phyloP scores from a whole-genome alignment of 495 filamentous ascomycete species.

The Amorphotheca resinae region DNA sequence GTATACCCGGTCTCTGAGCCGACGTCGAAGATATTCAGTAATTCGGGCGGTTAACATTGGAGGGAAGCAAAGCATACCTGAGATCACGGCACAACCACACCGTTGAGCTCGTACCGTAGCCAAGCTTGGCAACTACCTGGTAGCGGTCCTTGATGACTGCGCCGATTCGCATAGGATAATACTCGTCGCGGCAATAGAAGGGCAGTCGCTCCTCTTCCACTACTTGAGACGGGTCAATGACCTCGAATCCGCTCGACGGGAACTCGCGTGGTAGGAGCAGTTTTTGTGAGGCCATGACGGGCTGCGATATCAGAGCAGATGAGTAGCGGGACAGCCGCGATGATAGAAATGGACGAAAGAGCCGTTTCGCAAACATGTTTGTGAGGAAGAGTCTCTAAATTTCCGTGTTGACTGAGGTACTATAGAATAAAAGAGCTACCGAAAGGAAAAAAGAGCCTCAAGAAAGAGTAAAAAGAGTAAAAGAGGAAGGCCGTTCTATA shows the following conservation, averaged over 20 bases:
- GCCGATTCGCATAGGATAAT: slow-evolving; percentile 15
- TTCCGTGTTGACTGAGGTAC: no score
- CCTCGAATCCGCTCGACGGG: slow-evolving; percentile 7
- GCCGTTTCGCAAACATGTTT: no score
- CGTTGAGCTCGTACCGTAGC: slow-evolving; percentile 11
- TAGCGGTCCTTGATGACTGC: slow-evolving; percentile 12
- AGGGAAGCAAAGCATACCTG: slow-evolving; percentile 3
- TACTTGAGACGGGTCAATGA: slow-evolving; percentile 6
- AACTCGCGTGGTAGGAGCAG: slow-evolving; percentile 5
- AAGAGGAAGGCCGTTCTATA: no score
- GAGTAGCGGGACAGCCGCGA: slow-evolving; percentile 2
- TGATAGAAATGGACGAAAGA: no score
- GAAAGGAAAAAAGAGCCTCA: no score
- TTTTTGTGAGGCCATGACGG: slow-evolving; percentile 1
- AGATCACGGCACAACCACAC: slow-evolving; percentile 12
- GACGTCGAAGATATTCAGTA: slow-evolving; percentile 8
- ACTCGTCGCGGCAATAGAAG: slow-evolving; percentile 7
- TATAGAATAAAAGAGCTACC: no score
- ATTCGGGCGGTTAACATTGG: slow-evolving; percentile 1
- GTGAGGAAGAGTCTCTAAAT: no score
- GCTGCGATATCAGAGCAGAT: not conserved
- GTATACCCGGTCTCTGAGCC: slow-evolving; percentile 7
- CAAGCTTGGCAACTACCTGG: slow-evolving; percentile 14
- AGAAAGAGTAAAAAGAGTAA: no score
- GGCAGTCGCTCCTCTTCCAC: slow-evolving; percentile 14